Base-by-base conservation (phyloP, 2,329 filamentous ascomycete genomes). In the Monosporascus ibericus region DNA sequence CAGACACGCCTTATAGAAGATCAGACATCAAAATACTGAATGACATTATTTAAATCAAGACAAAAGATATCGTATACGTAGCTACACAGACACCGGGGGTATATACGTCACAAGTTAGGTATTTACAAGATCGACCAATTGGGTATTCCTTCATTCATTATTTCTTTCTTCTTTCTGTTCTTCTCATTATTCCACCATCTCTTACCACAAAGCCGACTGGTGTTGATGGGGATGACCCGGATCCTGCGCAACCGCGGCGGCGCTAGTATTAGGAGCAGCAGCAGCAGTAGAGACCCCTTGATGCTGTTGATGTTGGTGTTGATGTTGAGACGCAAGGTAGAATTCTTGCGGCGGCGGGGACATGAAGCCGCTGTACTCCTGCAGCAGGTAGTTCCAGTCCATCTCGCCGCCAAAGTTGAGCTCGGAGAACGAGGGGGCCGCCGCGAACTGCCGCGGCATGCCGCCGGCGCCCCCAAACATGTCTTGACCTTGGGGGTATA, bases 331-430 rank as follows among this genome's bases (percentile, higher is more conserved):
- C n/a, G 58, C 52, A 36, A 57, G 53, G 36, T 55, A 52, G 30
- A 53, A 25, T 17, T 51, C 44, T 17, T 46, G 48, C 25, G 49
- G 47, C 14, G 55, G 49, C 38, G 52, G 49, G n/a, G 50, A 57
- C 44, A 63, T 59, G 47, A 60, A 62, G 8, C 61, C 60, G 40
- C 63, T 59, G 44, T 65, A 66, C 51, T 67, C 62, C 48, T 65
- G 61, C 46, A 67, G 52, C 3, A 68, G 49, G 40, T 57, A 65
- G 17, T 64, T 61, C 66, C 64, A 68, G 44, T 68, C 66, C 58
- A 68, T 65, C 51, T 68, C 66, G 30, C 64, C 65, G 24, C 62
- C 64, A 44, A 68, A 62, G 50, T 63, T 64, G 20, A 68, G 54
- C 39, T 68, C 65, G 6, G 62, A 59, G 47, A 66, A 68, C 15